Conservation (phyloP, 768 basidiomycete genomes). For the Lanmaoa pseudosensibilis region DNA sequence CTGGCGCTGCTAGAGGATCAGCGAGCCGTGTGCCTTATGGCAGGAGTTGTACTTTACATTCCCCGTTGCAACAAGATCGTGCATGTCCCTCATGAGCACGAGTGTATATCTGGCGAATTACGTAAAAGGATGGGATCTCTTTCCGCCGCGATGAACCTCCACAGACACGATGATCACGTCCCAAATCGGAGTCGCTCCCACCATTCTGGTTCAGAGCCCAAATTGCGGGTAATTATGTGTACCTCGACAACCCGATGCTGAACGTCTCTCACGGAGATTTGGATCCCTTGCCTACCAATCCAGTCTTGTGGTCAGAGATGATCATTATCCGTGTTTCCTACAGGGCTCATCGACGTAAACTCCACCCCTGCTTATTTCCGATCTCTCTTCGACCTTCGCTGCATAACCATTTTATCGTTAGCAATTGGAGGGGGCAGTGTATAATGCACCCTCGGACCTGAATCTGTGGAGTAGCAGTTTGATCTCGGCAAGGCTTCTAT, state of each 20-base stretch:
- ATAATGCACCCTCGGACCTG: not conserved
- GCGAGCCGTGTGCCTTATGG: not conserved
- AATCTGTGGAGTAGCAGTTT: not conserved
- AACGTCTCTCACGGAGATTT: constrained; percentile 2
- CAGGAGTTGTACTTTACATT: not conserved
- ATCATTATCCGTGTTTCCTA: not conserved
- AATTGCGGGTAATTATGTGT: not conserved
- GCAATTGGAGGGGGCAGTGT: not conserved
- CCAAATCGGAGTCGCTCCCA: not conserved
- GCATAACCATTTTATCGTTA: not conserved
- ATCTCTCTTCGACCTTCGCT: not conserved
- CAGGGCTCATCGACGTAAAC: constrained; percentile 10
- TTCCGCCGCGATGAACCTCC: not conserved
- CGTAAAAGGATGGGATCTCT: not conserved
- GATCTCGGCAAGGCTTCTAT: constrained; percentile 1
- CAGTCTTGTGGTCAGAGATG: not conserved
- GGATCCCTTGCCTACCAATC: not conserved
- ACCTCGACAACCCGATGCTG: not conserved
- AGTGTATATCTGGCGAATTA: not conserved
- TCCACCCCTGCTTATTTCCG: constrained; percentile 6
- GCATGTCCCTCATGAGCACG: not conserved
- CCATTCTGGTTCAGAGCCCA: not conserved
- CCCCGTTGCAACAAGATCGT: not conserved
- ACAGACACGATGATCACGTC: constrained; percentile 5
- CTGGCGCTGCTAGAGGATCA: not conserved